phyloP scores from a whole-genome alignment of 345 rosid genomes.

The Trapa incisa region DNA sequence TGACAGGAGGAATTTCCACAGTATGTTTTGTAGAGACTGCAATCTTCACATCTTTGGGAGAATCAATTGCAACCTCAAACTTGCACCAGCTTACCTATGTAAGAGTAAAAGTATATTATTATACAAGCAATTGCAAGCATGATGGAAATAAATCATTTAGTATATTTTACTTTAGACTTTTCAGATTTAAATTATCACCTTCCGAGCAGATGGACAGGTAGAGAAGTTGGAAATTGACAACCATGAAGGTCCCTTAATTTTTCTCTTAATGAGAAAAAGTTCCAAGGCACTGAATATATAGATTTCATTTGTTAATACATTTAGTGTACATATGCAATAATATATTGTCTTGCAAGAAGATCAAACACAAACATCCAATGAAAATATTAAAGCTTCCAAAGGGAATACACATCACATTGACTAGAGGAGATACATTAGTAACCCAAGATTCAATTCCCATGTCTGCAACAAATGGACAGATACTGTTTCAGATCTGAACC shows the following conservation, averaged over 20 bases:
- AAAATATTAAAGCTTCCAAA: neutral
- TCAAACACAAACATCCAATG: neutral
- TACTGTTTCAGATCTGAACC: neutral
- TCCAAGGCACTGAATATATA: constrained; percentile 74
- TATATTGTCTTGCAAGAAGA: neutral
- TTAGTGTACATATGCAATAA: neutral
- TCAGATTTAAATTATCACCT: constrained; percentile 35
- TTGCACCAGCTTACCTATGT: constrained; percentile 96
- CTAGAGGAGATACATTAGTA: neutral
- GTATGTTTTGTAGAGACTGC: constrained; percentile 37
- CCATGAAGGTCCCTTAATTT: constrained; percentile 92
- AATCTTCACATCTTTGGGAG: constrained; percentile 48
- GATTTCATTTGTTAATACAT: constrained; percentile 1
- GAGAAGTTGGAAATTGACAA: constrained; percentile 65
- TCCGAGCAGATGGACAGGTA: constrained; percentile 52
- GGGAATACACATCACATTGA: neutral
- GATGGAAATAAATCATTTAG: constrained; percentile 7
- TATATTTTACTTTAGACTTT: neutral
- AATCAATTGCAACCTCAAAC: constrained; percentile 64
- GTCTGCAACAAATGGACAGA: neutral
- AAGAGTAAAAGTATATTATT: constrained; percentile 12
- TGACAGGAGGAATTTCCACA: constrained; percentile 65
- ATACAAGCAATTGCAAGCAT: neutral
- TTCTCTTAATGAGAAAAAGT: constrained; percentile 83
- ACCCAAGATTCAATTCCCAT: neutral